Evolutionary conservation across 2,329 filamentous ascomycete genomes (phyloP), one percentile per base, ranked within the genome.

Genomic region (Diaporthe sp.): DNA sequence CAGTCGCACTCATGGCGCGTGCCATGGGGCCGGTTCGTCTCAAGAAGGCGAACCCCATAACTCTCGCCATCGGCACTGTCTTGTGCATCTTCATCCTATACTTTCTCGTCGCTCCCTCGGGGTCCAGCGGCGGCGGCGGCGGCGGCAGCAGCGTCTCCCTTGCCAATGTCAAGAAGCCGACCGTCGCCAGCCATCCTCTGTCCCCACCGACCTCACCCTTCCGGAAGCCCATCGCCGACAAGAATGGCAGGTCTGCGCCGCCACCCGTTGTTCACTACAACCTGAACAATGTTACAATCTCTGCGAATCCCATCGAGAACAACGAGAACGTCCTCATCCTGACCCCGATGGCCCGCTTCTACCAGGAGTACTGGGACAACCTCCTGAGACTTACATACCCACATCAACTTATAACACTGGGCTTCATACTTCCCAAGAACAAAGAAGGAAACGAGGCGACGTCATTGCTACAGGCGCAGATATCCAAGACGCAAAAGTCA

Each of bases 331-430:
- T 99, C 76, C 92, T 99, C 73, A 94, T 99, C 82, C 90, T 99
- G 76, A 98, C 97, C 1, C 97, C 97, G 13, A 92, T 99, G 86
- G 94, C 95, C 44, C 92, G 94, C 77, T 99, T 98, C 88, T 98
- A 98, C 85, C 93, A 94, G 80, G 92, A 90, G 79, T 99, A 98
- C 87, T 99, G 97, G 96, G 93, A 97, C 84, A 99, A 98, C 81
- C 88, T 99, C 39, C 84, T 96, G 79, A 91, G 91, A 82, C 90
- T 99, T 74, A 90, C 86, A 81, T 99, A 98, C 83, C 97, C 97
- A 4, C 97, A 98, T 86, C 94, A 98, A 76, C 91, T 98, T 78
- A 97, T 99, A 82, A 97, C 95, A 0, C 89, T 99, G 39, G 97
- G 95, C 53, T 99, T 98, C 86, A 98, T 99, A 82, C 92, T 98